A percentile compares a stretch with the other conserved stretches of the same genome.
These are phyloP conservation scores for Sporisorium exsertum DNA, from an alignment of 1,284 basidiomycete genomes.

Conservation along the genomic window DNA sequence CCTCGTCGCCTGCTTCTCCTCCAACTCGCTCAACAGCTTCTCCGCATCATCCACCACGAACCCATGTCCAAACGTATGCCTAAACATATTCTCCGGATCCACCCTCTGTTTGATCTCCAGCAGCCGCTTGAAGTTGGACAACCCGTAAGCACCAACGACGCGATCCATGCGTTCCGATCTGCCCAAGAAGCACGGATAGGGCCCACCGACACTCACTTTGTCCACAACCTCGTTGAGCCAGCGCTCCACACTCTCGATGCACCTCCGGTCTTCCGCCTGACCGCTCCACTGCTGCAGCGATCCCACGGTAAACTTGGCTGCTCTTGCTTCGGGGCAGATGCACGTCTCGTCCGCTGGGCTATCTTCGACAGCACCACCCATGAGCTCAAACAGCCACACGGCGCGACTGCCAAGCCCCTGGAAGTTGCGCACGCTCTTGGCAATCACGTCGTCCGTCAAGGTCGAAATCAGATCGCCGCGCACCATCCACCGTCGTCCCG, in stretches of 20 bases:
- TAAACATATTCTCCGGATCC: conserved; percentile 55
- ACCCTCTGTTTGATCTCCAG: conserved; percentile 52
- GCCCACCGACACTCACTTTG: conserved; percentile 53
- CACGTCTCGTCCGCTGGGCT: conserved; percentile 74
- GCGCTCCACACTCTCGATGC: conserved; percentile 82
- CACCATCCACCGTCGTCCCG: conserved; percentile 69
- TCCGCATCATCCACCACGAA: conserved; percentile 36
- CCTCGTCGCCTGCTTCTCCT: conserved; percentile 17
- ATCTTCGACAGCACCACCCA: conserved; percentile 82
- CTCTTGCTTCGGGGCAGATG: conserved; percentile 80
- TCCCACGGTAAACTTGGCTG: conserved; percentile 84
- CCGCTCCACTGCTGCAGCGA: conserved; percentile 93
- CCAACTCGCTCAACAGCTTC: conserved; percentile 26
- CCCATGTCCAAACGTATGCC: conserved; percentile 53
- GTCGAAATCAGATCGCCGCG: conserved; percentile 74
- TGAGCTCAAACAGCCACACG: conserved; percentile 73
- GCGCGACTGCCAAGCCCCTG: conserved; percentile 75
- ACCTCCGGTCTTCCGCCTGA: conserved; percentile 80
- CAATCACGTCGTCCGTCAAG: conserved; percentile 85
- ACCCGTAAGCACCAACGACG: conserved; percentile 53
- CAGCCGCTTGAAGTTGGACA: conserved; percentile 50
- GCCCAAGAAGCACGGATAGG: conserved; percentile 59
- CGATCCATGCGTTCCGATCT: conserved; percentile 49
- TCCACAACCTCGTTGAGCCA: conserved; percentile 56
- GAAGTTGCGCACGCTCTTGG: conserved; percentile 83